Evolutionary conservation across 2,329 filamentous ascomycete species (phyloP), one percentile per base, ranked within the genome.

Genomic region (Colletotrichum tanaceti): DNA sequence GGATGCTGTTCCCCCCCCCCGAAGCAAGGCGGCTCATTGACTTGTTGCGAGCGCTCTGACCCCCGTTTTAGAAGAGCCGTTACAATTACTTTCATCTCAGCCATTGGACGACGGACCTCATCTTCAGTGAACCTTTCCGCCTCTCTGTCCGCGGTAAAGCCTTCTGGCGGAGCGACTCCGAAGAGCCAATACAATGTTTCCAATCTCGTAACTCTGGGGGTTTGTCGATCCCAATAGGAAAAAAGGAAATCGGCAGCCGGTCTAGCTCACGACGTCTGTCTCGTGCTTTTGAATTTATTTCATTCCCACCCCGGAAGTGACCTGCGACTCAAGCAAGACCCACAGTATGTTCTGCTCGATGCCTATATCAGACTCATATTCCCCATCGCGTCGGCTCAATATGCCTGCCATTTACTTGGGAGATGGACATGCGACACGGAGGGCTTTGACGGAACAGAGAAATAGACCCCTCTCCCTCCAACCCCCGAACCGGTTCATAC

Each of bases 31-130:
- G 32, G 35, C 16, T 59, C 54, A 59, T 68, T 58, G 54, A 55
- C 61, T 39, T 28, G 14, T 54, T 50, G 54, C 14, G 38, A 44
- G 38, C 53, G 38, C 7, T 65, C 62, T 68, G 38, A 60, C 28
- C 46, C 46, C 13, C 55, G 65, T 68, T 65, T 68, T 32, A 52
- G 43, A 61, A 61, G 61, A 65, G 11, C 38, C 65, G 55, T 68
- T 65, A 44, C 62, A 35, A 55, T 20, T 55, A 43, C 49, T 38
- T 44, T 44, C 65, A 28, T 65, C 61, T 28, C 14, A 55, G 18
- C 47, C 22, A 32, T 65, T 14, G 32, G 65, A 59, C 41, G 61
- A 50, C 55, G 41, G 22, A 32, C 41, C 3, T 3, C 5, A 32
- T 24, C 9, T 14, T 46, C n/a, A 24, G n/a, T 32, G 39, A 14